Percentiles rank a stretch among this genome's conserved stretches.
phyloP scores from a whole-genome alignment of 2,329 filamentous ascomycete species.

The Sclerotinia nivalis region DNA sequence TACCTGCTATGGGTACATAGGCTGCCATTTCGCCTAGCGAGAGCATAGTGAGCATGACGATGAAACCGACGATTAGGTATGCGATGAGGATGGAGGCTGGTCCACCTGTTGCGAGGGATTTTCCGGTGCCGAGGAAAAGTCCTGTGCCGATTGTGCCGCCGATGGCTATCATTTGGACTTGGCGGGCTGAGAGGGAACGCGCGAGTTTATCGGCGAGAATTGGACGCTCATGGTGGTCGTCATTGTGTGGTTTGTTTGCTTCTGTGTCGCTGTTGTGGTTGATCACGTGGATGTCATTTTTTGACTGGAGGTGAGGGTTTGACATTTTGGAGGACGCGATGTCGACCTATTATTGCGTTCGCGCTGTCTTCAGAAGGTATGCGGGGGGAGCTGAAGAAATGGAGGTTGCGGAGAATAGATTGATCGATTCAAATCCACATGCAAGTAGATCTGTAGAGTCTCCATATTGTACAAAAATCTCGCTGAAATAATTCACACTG shows the following conservation, averaged over 20 bases:
- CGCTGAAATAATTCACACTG: not conserved
- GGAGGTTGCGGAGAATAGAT: not conserved
- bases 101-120: conserved; percentile 59
- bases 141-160: conserved; percentile 62
- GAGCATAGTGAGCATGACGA: conserved; percentile 61
- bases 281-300: conserved; percentile 8
- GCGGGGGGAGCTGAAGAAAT: not conserved
- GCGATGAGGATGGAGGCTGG: conserved; percentile 59
- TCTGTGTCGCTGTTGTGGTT: conserved; percentile 1
- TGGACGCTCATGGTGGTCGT: not conserved
- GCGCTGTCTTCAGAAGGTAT: not conserved
- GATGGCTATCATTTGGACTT: conserved; percentile 68
- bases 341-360: not conserved
- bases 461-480: not conserved
- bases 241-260: not conserved
- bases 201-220: conserved; percentile 44
- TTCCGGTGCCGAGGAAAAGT: conserved; percentile 62
- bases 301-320: not conserved
- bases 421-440: no score
- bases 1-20: conserved; percentile 55
- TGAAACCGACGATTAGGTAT: conserved; percentile 57
- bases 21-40: conserved; percentile 62
- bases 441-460: no score
- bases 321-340: not conserved
- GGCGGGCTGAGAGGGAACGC: conserved; percentile 59